Base-by-base conservation (phyloP, 2,329 filamentous ascomycete genomes). In the Claviceps fusiformis region DNA sequence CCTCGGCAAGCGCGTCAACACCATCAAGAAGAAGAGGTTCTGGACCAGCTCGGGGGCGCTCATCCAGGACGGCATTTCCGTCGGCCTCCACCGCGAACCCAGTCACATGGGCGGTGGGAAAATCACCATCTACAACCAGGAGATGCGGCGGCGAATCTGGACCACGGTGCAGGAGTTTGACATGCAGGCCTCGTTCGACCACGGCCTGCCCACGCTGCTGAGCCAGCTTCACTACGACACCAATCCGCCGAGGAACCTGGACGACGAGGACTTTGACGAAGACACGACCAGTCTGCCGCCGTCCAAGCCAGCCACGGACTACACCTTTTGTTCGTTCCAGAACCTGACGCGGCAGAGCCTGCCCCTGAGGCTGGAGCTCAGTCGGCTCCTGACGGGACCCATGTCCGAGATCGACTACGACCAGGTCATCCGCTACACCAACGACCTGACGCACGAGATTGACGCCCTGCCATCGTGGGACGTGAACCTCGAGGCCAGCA, bases 1-100 rank as follows among this genome's bases (percentile, higher is more conserved):
- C 59, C 73, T 83, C 2, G 78, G 77, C 47, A 83, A 82, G 70
- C 72, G 78, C 35, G 76, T 82, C 59, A 83, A 83, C 66, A 79
- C 76, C 2, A 75, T 83, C 59, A 81, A 82, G 70, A 83, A 83
- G 73, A 83, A 83, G 72, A 73, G 78, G 13, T 82, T 80, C 65
- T 83, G 80, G 80, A 80, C 77, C 17, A 72, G 74, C 44, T 72
- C 80, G 1, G 79, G 80, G 0, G 71, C 75, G 5, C 69, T 83
- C 55, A 74, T 81, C 15, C 78, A 79, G 50, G 77, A 82, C 53
- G 79, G 76, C 54, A 76, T 83, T 56, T 75, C 76, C 2, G 75
- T 82, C 35, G 80, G 79, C 17, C 70, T 83, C 50, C 80, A 83
- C 60, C 76, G 77, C 19, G 80, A 83, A 62, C 79, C 79, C 3